Evolutionary conservation across 805 yeast genomes (phyloP).

Genomic region (Kodamaea kakaduensis): DNA sequence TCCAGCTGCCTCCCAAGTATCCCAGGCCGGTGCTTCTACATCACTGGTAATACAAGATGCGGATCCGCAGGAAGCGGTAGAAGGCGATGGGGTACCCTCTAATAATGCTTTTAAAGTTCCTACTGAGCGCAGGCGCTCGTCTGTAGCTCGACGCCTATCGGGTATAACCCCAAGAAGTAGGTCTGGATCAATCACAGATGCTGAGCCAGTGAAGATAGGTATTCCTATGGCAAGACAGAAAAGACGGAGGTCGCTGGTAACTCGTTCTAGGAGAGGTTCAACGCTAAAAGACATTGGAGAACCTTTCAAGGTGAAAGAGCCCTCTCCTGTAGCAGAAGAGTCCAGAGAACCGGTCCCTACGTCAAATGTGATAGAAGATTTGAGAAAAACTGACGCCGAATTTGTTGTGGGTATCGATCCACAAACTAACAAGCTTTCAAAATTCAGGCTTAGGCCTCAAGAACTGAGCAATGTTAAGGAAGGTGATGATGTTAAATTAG

Average conservation of each 20-base stretch:
- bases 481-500: conserved; percentile 7
- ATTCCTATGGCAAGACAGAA: conserved; percentile 34
- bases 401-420: conserved; percentile 34
- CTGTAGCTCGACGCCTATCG: conserved; percentile 33
- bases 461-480: neutral
- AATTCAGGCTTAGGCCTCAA: conserved; percentile 18
- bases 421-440: conserved; percentile 22
- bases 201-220: conserved; percentile 34
- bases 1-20: conserved; percentile 12
- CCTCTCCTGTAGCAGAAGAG: conserved; percentile 13
- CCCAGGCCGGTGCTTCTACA: neutral
- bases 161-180: conserved; percentile 30
- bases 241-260: conserved; percentile 25
- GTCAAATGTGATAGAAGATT: conserved; percentile 5
- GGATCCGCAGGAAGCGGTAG: conserved; percentile 24
- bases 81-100: conserved; percentile 15
- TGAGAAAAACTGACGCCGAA: conserved; percentile 13
- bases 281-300: conserved; percentile 1
- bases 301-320: conserved; percentile 11
- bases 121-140: conserved; percentile 23
- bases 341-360: conserved; percentile 2
- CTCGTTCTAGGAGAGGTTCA: conserved; percentile 8
- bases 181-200: conserved; percentile 27
- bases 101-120: conserved; percentile 33
- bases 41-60: conserved; percentile 8